Evolutionary conservation across 495 filamentous ascomycete genomes (phyloP).

Genomic region (Clohesyomyces aquaticus): DNA sequence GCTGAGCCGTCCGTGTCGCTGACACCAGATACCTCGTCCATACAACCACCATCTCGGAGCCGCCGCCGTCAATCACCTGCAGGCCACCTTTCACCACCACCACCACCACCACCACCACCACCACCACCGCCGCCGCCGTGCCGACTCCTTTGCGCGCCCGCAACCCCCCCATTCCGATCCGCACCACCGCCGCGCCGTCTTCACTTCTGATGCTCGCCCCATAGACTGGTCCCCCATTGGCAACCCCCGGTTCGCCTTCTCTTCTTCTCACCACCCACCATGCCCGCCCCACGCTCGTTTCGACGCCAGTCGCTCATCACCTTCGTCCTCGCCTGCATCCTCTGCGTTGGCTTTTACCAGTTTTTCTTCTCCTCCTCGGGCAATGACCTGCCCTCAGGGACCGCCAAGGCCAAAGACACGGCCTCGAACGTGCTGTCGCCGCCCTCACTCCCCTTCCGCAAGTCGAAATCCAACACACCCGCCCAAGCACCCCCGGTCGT

Average conservation of each 20-base stretch:
- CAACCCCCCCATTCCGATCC: constrained; percentile 8
- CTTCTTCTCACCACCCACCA: constrained; percentile 16
- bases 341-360: constrained; percentile 66
- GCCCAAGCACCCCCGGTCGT: constrained; percentile 79
- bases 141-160: neutral
- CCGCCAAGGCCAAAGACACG: constrained; percentile 14
- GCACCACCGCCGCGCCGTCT: constrained; percentile 11
- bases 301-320: constrained; percentile 71
- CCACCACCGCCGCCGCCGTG: constrained; percentile 10
- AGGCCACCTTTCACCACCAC: neutral
- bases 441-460: constrained; percentile 80
- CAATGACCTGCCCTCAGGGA: constrained; percentile 48
- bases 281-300: constrained; percentile 52
- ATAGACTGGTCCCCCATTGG: constrained; percentile 30
- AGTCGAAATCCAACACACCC: constrained; percentile 59
- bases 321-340: constrained; percentile 61
- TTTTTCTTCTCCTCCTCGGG: constrained; percentile 65
- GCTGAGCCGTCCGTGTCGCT: neutral
- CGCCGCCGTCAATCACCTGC: neutral
- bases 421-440: constrained; percentile 60
- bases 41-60: neutral
- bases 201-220: constrained; percentile 31
- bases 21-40: neutral
- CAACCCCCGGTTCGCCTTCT: constrained; percentile 31
- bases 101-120: neutral